phyloP scores from a whole-genome alignment of 2,329 filamentous ascomycete genomes.

The Clarireedia homoeocarpa region DNA sequence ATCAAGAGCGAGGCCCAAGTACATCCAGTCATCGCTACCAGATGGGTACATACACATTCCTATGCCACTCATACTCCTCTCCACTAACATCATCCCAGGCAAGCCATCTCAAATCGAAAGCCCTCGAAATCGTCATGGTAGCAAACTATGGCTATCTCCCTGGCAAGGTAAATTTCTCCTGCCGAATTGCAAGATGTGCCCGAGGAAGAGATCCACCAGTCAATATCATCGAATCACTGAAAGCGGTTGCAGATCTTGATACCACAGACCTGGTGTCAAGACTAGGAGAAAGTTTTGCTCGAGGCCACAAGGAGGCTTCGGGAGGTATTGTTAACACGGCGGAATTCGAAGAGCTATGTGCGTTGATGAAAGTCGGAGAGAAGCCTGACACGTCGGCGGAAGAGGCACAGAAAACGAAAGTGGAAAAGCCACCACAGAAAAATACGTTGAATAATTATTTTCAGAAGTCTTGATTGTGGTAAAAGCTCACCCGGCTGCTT shows the following conservation, averaged over 20 bases:
- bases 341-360: conserved; percentile 59
- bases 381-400: conserved; percentile 34
- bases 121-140: conserved; percentile 55
- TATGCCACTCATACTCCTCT: not conserved
- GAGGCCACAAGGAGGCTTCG: conserved; percentile 60
- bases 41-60: conserved; percentile 38
- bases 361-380: conserved; percentile 49
- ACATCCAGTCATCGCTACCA: conserved; percentile 58
- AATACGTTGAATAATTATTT: conserved; percentile 52
- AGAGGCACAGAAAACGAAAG: conserved; percentile 31
- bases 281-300: conserved; percentile 55
- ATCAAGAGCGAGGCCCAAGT: conserved; percentile 54
- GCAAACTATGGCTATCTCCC: conserved; percentile 60
- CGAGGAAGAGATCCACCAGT: conserved; percentile 45
- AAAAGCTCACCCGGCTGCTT: no score
- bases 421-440: conserved; percentile 35
- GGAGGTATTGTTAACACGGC: conserved; percentile 53
- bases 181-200: conserved; percentile 51
- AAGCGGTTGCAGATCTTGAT: conserved; percentile 40
- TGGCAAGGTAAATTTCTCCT: conserved; percentile 59
- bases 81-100: conserved; percentile 29
- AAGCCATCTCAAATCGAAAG: conserved; percentile 48
- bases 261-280: conserved; percentile 35
- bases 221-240: conserved; percentile 53
- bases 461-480: conserved; percentile 28